A percentile compares a stretch with the other conserved stretches of the same genome.
Evolutionary conservation across 1,284 basidiomycete species (phyloP).

Genomic region (Sphaerobolus stellatus): DNA sequence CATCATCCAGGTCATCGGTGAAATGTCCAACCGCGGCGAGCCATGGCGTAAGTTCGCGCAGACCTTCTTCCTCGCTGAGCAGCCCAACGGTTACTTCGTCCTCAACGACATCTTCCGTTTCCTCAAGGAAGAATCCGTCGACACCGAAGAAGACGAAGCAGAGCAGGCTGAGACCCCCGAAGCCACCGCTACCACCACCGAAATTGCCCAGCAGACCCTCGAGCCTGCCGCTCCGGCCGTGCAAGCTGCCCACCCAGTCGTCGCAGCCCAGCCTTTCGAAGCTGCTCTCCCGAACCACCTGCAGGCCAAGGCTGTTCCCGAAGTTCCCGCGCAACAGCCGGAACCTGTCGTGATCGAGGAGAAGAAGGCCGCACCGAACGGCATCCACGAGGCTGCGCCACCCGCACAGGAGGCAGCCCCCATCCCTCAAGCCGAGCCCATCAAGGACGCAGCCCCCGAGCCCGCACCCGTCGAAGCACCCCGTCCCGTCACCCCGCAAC

Average conservation of each 20-base stretch:
- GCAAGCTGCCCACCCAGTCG: constrained; percentile 27
- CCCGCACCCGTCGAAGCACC: constrained; percentile 4
- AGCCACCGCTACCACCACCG: constrained; percentile 15
- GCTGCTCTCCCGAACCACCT: constrained; percentile 6
- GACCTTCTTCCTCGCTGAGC: constrained; percentile 99
- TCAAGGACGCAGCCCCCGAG: constrained; percentile 6
- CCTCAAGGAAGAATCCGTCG: constrained; percentile 92
- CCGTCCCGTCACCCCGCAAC: constrained; percentile 28
- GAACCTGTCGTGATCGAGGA: constrained; percentile 17
- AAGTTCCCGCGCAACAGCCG: constrained; percentile 17
- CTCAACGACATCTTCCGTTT: constrained; percentile 99
- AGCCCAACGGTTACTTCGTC: constrained; percentile 98
- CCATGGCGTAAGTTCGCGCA: constrained; percentile 99
- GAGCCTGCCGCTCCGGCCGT: constrained; percentile 36
- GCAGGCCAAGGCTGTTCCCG: constrained; percentile 1
- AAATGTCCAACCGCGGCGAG: constrained; percentile 91
- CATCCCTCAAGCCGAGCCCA: constrained; percentile 12
- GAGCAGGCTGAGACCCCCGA: constrained; percentile 22
- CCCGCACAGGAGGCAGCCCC: constrained; percentile 23
- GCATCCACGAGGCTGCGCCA: constrained; percentile 24
- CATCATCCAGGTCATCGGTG: constrained; percentile 98
- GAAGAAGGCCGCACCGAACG: constrained; percentile 4
- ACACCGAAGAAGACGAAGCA: constrained; percentile 62
- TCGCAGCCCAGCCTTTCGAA: constrained; percentile 17
- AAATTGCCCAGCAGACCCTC: constrained; percentile 30